Evolutionary conservation across 2,329 filamentous ascomycete genomes (phyloP).

Genomic region (Neocatenulostroma microsporum): DNA sequence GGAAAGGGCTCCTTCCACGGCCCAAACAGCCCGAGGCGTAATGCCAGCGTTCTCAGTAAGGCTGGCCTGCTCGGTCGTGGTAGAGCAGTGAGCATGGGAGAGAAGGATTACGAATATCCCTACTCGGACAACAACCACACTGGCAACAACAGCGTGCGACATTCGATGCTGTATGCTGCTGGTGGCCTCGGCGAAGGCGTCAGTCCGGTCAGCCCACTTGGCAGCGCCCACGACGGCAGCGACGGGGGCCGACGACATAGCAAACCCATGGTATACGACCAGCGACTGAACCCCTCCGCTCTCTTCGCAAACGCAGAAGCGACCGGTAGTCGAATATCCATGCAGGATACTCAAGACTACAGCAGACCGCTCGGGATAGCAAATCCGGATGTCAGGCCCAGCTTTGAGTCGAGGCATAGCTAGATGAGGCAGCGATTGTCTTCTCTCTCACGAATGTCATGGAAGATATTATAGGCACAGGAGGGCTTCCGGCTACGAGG

Average conservation of each 20-base stretch:
- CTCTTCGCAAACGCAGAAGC: conserved; percentile 37
- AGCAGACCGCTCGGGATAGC: conserved; percentile 24
- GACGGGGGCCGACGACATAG: conserved; percentile 29
- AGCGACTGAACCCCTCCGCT: conserved; percentile 42
- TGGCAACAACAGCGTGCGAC: conserved; percentile 24
- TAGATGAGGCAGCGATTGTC: too few species aligned
- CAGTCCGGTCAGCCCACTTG: conserved; percentile 26
- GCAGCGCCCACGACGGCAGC: conserved; percentile 16
- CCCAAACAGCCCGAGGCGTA: conserved; percentile 26
- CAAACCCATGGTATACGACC: conserved; percentile 40
- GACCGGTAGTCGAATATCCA: conserved; percentile 40
- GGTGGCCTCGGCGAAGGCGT: conserved; percentile 18
- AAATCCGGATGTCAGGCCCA: background rate
- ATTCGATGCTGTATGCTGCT: conserved; percentile 26
- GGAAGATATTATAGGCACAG: too few species aligned
- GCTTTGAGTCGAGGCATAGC: background rate
- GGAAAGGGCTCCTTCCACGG: conserved; percentile 6
- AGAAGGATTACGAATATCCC: conserved; percentile 20
- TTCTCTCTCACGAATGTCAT: too few species aligned
- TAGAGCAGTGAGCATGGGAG: conserved; percentile 20
- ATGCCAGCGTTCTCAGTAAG: conserved; percentile 43
- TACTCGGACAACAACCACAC: conserved; percentile 13
- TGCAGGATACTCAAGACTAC: conserved; percentile 43
- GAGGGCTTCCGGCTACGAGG: too few species aligned
- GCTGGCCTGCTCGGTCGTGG: conserved; percentile 35